phyloP scores from a whole-genome alignment of 2,329 filamentous ascomycete genomes.

The Neocatenulostroma microsporum region DNA sequence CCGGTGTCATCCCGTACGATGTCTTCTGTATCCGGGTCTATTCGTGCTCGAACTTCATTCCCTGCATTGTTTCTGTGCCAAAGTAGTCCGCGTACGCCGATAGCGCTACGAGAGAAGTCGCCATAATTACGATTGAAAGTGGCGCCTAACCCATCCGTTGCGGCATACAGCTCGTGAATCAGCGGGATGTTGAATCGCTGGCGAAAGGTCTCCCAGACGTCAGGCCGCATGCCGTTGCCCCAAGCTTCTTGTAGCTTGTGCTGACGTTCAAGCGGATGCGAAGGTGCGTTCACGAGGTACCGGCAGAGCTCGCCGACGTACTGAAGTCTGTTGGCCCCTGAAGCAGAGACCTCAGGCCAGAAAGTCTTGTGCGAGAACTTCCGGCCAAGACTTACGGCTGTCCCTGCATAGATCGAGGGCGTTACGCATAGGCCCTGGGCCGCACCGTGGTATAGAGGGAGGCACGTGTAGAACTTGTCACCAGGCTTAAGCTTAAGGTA shows the following conservation, averaged over 20 bases:
- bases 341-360: slow-evolving; percentile 64
- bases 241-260: slow-evolving; percentile 65
- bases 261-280: slow-evolving; percentile 59
- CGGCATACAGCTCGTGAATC: slow-evolving; percentile 31
- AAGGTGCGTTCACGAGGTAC: slow-evolving; percentile 62
- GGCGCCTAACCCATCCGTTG: slow-evolving; percentile 26
- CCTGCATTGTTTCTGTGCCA: slow-evolving; percentile 19
- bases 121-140: slow-evolving; percentile 23
- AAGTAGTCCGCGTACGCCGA: slow-evolving; percentile 19
- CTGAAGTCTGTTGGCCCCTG: slow-evolving; percentile 65
- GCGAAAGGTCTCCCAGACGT: slow-evolving; percentile 70
- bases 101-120: slow-evolving; percentile 20
- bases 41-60: slow-evolving; percentile 51
- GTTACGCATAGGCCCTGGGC: slow-evolving; percentile 60
- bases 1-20: slow-evolving; percentile 58
- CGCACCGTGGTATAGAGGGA: slow-evolving; percentile 81
- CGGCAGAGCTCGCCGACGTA: slow-evolving; percentile 82
- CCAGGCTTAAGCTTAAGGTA: slow-evolving; percentile 52
- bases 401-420: slow-evolving; percentile 46
- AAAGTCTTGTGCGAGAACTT: slow-evolving; percentile 66
- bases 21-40: slow-evolving; percentile 62
- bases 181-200: slow-evolving; percentile 48
- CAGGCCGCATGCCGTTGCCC: slow-evolving; percentile 70
- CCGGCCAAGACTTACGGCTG: slow-evolving; percentile 63
- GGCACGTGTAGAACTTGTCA: slow-evolving; percentile 52